Percentiles rank a stretch among this genome's conserved stretches.
These are phyloP conservation scores for Somion occarium DNA, from an alignment of 1,284 basidiomycete species.

Conservation along the genomic window DNA sequence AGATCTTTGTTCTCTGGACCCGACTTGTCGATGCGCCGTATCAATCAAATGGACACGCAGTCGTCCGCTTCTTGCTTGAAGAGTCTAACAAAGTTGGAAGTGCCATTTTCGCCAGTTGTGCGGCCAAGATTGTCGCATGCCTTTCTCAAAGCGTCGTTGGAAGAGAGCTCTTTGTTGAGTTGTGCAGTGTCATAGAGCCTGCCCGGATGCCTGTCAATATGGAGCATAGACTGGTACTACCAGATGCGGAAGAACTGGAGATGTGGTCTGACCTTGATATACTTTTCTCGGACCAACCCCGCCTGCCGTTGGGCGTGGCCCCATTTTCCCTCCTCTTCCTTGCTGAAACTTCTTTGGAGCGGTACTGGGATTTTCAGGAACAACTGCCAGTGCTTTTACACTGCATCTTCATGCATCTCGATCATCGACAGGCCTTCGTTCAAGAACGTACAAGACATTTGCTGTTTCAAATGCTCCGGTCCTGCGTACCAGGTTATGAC, in stretches of 20 bases:
- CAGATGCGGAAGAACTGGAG: conserved; percentile 66
- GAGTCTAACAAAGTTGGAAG: conserved; percentile 85
- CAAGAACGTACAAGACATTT: conserved; percentile 68
- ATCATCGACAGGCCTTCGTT: conserved; percentile 70
- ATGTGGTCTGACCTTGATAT: conserved; percentile 71
- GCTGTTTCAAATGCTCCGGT: conserved; percentile 77
- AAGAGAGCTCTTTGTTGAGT: conserved; percentile 73
- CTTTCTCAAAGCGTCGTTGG: conserved; percentile 79
- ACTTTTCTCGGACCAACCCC: conserved; percentile 68
- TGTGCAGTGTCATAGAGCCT: conserved; percentile 83
- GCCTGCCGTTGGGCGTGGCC: conserved; percentile 68
- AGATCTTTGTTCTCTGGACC: conserved; percentile 80
- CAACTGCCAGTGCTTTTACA: conserved; percentile 79
- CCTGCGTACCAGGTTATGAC: conserved; percentile 73
- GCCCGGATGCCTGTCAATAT: conserved; percentile 75
- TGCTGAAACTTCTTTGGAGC: conserved; percentile 77
- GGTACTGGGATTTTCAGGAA: conserved; percentile 69
- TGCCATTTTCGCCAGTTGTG: conserved; percentile 73
- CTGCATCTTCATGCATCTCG: conserved; percentile 79
- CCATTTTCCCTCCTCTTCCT: conserved; percentile 89
- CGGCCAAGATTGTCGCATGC: conserved; percentile 80
- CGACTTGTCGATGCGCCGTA: conserved; percentile 69
- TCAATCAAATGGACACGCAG: conserved; percentile 73
- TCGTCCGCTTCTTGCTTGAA: conserved; percentile 82
- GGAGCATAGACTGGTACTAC: conserved; percentile 66